phyloP scores from a whole-genome alignment of 1,139 yeast genomes.

The Yamadazyma buinensis region DNA sequence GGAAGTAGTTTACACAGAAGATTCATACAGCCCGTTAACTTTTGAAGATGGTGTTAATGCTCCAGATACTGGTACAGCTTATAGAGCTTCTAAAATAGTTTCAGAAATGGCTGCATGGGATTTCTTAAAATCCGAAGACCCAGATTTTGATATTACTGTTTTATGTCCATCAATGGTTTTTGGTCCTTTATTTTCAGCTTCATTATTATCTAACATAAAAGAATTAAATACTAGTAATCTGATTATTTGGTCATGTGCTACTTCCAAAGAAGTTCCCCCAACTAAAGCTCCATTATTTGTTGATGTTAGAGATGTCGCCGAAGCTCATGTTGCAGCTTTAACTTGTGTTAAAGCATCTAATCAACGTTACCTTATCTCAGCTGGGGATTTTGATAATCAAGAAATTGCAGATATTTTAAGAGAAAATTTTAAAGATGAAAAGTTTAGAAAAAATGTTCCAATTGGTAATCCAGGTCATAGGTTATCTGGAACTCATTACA shows the following conservation, averaged over 20 bases:
- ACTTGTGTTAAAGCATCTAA: conserved; percentile 18
- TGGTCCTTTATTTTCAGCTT: conserved; percentile 33
- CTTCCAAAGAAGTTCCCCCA: conserved; percentile 17
- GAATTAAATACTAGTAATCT: conserved; percentile 20
- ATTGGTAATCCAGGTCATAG: conserved; percentile 20
- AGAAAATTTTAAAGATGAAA: conserved; percentile 6
- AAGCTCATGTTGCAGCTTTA: conserved; percentile 31
- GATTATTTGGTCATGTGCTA: conserved; percentile 18
- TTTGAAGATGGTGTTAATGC: conserved; percentile 31
- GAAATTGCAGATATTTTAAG: conserved; percentile 22
- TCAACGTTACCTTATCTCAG: conserved; percentile 25
- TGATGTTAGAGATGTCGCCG: conserved; percentile 40
- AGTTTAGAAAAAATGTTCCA: conserved; percentile 12
- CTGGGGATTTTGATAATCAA: conserved; percentile 27
- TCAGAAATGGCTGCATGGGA: conserved; percentile 50
- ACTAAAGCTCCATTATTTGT: conserved; percentile 25
- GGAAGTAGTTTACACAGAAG: conserved; percentile 20
- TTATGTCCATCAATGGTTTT: conserved; percentile 33
- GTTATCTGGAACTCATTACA: conserved; percentile 19
- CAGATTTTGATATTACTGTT: conserved; percentile 21
- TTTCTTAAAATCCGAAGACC: conserved; percentile 29
- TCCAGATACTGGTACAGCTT: conserved; percentile 21
- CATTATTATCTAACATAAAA: conserved; percentile 14
- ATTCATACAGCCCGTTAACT: conserved; percentile 36
- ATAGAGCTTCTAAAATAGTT: conserved; percentile 29